Conservation (phyloP, 169 alveolate species). For the Cryptosporidium muris region DNA sequence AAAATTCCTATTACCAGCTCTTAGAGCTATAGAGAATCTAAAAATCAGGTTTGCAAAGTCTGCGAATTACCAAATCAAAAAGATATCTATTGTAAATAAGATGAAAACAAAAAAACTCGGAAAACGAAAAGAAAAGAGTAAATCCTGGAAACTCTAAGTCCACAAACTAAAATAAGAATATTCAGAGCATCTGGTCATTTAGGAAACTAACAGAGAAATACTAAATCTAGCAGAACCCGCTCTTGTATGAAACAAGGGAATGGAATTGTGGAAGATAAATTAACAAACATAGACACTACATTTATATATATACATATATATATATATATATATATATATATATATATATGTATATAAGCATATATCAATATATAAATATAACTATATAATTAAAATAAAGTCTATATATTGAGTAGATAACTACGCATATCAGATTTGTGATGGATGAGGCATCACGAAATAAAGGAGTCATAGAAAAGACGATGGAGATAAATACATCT, state of each 20-base stretch:
- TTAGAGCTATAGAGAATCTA: constrained; percentile 39
- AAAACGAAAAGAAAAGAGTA: neutral
- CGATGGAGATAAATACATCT: neutral
- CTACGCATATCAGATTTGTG: neutral
- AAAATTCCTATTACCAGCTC: constrained; percentile 48
- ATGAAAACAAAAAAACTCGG: neutral
- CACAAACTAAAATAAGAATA: too few relatives aligned
- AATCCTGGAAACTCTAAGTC: too few relatives aligned
- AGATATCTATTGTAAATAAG: neutral
- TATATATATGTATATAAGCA: too few relatives aligned
- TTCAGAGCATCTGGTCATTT: too few relatives aligned
- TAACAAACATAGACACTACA: too few relatives aligned
- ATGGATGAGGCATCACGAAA: neutral
- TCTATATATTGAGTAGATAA: neutral
- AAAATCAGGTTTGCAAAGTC: constrained; percentile 58
- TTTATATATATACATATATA: too few relatives aligned
- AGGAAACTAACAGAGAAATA: too few relatives aligned
- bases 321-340: too few relatives aligned
- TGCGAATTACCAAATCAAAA: neutral
- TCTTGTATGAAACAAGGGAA: neutral
- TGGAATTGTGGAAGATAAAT: neutral
- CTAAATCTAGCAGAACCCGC: too few relatives aligned
- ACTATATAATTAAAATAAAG: too few relatives aligned
- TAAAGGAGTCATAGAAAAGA: neutral
- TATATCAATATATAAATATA: too few relatives aligned